These are phyloP conservation scores for Termitomyces sp. DNA, from an alignment of 768 basidiomycete species.

Conservation along the genomic window DNA sequence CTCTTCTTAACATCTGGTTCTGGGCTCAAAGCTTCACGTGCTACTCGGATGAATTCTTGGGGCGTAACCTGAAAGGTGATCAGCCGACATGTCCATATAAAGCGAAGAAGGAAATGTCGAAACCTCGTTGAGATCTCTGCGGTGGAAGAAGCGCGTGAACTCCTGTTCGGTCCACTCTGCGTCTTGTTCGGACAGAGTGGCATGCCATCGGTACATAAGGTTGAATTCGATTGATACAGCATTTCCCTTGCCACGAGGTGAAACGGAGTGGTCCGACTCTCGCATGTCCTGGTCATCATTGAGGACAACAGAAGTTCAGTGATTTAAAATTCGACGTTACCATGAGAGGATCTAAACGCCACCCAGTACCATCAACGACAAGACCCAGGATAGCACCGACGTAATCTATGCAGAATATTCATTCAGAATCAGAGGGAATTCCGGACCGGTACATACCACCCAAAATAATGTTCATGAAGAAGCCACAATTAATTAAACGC, in stretches of 20 bases:
- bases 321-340: slow-evolving; percentile 28
- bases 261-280: slow-evolving; percentile 44
- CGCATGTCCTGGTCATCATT: slow-evolving; percentile 41
- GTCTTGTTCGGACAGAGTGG: slow-evolving; percentile 53
- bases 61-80: slow-evolving; percentile 24
- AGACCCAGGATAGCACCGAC: slow-evolving; percentile 73
- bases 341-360: slow-evolving; percentile 68
- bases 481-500: slow-evolving; percentile 70
- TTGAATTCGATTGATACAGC: slow-evolving; percentile 77
- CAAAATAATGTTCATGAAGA: slow-evolving; percentile 68
- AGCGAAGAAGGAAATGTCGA: background rate
- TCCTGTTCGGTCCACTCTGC: slow-evolving; percentile 46
- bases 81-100: background rate
- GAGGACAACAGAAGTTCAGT: background rate
- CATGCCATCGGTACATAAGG: slow-evolving; percentile 62
- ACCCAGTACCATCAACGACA: slow-evolving; percentile 55
- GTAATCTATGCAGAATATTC: slow-evolving; percentile 43
- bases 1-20: slow-evolving; percentile 39
- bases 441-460: slow-evolving; percentile 29
- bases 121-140: slow-evolving; percentile 37
- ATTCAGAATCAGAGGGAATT: background rate
- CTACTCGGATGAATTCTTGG: slow-evolving; percentile 34
- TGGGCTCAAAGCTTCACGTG: slow-evolving; percentile 24
- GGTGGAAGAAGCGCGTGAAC: slow-evolving; percentile 43
- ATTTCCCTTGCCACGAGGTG: slow-evolving; percentile 70